These are phyloP conservation scores for Fusarium fujikuroi DNA, from an alignment of 2,329 filamentous ascomycete genomes.

Conservation along the genomic window DNA sequence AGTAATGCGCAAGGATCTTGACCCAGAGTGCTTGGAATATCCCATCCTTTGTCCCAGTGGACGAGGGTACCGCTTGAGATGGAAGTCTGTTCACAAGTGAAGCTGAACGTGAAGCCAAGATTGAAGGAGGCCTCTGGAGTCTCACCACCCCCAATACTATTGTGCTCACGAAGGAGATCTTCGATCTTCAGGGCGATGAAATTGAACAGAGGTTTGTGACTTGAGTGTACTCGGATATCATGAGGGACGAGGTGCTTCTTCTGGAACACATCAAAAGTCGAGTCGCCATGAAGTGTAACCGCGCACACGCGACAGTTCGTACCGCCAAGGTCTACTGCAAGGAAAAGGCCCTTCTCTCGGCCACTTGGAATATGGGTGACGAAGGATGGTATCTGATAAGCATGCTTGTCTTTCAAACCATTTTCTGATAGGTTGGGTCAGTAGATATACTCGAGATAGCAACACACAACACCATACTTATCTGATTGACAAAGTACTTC, in stretches of 20 bases:
- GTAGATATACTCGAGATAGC: not conserved
- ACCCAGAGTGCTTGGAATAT: not conserved
- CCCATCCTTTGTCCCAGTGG: conserved; percentile 21
- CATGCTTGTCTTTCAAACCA: conserved; percentile 13
- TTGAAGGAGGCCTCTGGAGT: not conserved
- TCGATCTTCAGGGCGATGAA: not conserved
- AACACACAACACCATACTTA: not conserved
- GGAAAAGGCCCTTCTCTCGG: conserved; percentile 5
- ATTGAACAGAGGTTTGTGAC: not conserved
- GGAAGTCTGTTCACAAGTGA: conserved; percentile 1
- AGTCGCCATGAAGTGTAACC: conserved; percentile 1
- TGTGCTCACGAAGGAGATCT: not conserved
- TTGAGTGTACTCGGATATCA: not conserved
- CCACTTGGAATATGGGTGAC: conserved; percentile 14
- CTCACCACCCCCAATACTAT: rapidly evolving
- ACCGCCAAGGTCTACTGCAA: conserved; percentile 4
- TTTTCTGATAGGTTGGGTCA: conserved; percentile 13
- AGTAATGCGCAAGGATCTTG: conserved; percentile 3
- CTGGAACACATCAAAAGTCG: not conserved
- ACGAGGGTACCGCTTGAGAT: conserved; percentile 1
- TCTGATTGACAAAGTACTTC: not conserved
- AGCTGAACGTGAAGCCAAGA: conserved; percentile 13
- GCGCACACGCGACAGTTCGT: conserved; percentile 11
- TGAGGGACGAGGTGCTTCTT: not conserved
- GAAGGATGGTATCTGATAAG: conserved; percentile 27